Conservation (phyloP, 306 rosid species). For the Boehmeria nivea region DNA sequence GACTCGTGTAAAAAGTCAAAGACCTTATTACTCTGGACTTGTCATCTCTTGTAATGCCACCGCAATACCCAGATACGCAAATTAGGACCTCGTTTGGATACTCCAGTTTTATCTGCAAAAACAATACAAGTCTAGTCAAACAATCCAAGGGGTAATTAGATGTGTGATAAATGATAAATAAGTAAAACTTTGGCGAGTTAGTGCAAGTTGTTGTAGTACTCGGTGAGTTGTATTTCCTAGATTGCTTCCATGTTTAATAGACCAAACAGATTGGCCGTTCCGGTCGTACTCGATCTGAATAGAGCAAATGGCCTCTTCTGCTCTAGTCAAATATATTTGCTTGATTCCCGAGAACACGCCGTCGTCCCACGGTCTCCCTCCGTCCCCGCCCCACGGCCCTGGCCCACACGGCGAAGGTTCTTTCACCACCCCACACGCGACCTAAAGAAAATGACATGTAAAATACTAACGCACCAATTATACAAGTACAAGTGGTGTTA, state of each 20-base stretch:
- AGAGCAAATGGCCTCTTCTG: conserved; percentile 66
- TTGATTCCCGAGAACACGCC: conserved; percentile 78
- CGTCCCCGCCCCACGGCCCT: conserved; percentile 99
- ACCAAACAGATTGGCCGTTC: conserved; percentile 85
- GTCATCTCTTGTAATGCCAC: conserved; percentile 44
- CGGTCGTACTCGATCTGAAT: conserved; percentile 86
- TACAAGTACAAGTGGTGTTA: too few species aligned
- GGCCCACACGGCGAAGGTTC: conserved; percentile 92
- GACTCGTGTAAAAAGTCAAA: conserved; percentile 56
- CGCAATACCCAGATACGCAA: conserved; percentile 71
- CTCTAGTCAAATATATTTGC: conserved; percentile 72
- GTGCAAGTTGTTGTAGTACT: conserved; percentile 37
- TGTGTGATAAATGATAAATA: too few species aligned
- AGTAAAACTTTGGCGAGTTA: too few species aligned
- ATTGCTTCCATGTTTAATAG: conserved; percentile 78
- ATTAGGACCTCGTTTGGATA: conserved; percentile 75
- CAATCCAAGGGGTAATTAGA: too few species aligned
- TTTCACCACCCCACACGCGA: conserved; percentile 53
- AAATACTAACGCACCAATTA: too few species aligned
- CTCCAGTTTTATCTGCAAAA: conserved; percentile 66
- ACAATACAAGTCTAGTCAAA: not conserved
- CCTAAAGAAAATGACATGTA: conserved; percentile 21
- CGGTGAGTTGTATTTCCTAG: conserved; percentile 57
- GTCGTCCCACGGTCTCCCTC: conserved; percentile 91
- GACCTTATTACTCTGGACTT: conserved; percentile 50